Percentiles rank a stretch among this genome's conserved stretches.
phyloP scores from a whole-genome alignment of 371 early-diverging fungal species.

The Saksenaea vasiformis region DNA sequence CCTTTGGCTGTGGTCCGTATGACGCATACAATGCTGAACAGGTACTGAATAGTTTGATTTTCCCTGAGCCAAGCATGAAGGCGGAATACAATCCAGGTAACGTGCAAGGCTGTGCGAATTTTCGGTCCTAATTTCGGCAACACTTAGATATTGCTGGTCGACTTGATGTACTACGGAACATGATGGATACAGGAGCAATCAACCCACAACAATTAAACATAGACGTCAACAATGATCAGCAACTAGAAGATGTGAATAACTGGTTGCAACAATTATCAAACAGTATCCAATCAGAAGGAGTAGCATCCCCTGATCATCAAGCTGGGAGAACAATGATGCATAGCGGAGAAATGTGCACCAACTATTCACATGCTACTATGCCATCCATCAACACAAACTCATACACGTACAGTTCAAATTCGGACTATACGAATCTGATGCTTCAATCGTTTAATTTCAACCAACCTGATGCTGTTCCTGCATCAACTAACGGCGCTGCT shows the following conservation, averaged over 20 bases:
- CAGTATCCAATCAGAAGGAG: conserved; percentile 10
- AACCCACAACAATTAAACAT: conserved; percentile 27
- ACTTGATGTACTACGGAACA: conserved; percentile 23
- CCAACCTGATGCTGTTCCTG: background rate
- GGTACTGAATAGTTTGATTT: conserved; percentile 26
- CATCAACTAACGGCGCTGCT: background rate
- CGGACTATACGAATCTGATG: conserved; percentile 11
- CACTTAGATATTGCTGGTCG: conserved; percentile 34
- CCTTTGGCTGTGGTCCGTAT: background rate
- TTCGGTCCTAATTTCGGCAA: background rate
- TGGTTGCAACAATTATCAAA: conserved; percentile 30
- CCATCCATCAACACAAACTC: background rate
- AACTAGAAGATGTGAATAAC: conserved; percentile 38
- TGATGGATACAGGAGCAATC: conserved; percentile 18
- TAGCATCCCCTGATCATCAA: background rate
- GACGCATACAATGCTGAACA: conserved; percentile 6
- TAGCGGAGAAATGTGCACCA: background rate
- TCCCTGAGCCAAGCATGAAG: conserved; percentile 16
- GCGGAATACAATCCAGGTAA: conserved; percentile 27
- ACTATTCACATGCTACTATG: background rate
- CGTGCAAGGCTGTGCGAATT: background rate
- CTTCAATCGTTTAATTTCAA: conserved; percentile 17
- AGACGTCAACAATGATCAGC: conserved; percentile 33
- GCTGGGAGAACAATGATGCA: background rate
- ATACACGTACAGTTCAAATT: background rate